These are phyloP conservation scores for Cornus suecica DNA, from an alignment of 148 eudicot genomes.

Conservation along the genomic window DNA sequence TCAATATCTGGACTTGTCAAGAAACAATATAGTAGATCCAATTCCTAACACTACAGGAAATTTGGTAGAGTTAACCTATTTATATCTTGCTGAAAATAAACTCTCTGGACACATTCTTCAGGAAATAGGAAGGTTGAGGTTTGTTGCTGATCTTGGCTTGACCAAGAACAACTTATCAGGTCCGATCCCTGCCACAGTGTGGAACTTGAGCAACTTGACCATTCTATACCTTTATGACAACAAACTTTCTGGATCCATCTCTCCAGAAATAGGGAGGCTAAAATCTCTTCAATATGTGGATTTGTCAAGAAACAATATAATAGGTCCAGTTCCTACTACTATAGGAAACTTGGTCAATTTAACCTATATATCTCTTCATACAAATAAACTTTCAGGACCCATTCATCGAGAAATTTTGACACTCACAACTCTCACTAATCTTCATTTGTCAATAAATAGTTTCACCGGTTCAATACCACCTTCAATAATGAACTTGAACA, in stretches of 20 bases:
- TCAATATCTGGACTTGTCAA: background rate
- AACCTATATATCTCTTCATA: no score
- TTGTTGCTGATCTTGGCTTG: background rate
- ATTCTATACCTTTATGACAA: background rate
- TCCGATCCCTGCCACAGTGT: conserved; percentile 11
- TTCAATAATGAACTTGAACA: background rate
- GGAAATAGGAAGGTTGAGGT: background rate
- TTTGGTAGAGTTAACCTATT: background rate
- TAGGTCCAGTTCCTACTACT: background rate
- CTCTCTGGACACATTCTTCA: conserved; percentile 12
- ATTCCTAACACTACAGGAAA: background rate
- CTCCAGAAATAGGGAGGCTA: background rate
- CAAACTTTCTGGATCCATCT: conserved; percentile 3
- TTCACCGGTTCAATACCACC: background rate
- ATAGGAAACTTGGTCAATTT: background rate
- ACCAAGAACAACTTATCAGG: conserved; percentile 9
- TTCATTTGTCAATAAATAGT: background rate
- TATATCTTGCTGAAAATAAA: background rate
- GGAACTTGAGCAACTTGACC: conserved; percentile 11
- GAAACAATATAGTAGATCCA: background rate
- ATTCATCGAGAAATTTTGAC: no score
- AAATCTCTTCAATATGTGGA: no score
- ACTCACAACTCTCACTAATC: background rate
- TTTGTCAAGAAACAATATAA: no score
- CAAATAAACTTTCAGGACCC: no score